A percentile compares a stretch with the other conserved stretches of the same genome.
These are phyloP conservation scores for Fusarium sacchari DNA, from an alignment of 2,329 filamentous ascomycete genomes.

Conservation along the genomic window DNA sequence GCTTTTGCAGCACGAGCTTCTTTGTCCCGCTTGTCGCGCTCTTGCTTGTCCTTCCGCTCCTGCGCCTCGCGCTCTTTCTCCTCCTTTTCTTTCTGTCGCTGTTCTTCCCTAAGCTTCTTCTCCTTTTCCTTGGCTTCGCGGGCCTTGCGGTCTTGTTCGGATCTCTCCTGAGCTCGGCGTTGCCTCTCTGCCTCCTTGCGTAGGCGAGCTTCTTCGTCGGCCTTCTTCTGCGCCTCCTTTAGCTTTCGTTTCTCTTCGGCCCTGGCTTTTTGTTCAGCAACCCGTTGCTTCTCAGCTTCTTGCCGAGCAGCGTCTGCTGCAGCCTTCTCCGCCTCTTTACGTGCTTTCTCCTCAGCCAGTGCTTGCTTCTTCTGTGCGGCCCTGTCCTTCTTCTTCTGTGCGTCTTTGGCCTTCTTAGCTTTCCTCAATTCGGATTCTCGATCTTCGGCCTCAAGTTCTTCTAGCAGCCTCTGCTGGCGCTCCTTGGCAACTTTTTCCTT, in stretches of 20 bases:
- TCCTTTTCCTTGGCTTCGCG: slow-evolving; percentile 73
- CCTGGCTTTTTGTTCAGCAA: slow-evolving; percentile 82
- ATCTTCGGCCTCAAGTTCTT: slow-evolving; percentile 89
- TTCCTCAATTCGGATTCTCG: slow-evolving; percentile 80
- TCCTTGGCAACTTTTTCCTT: slow-evolving; percentile 96
- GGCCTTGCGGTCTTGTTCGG: slow-evolving; percentile 84
- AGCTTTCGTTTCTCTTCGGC: slow-evolving; percentile 92
- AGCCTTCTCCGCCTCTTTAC: slow-evolving; percentile 87
- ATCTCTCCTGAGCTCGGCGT: slow-evolving; percentile 82
- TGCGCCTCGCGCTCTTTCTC: slow-evolving; percentile 75
- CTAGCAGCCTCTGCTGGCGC: slow-evolving; percentile 87
- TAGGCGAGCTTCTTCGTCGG: slow-evolving; percentile 86
- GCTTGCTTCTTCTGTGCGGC: slow-evolving; percentile 88
- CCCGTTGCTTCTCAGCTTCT: slow-evolving; percentile 79
- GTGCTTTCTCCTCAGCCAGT: slow-evolving; percentile 90
- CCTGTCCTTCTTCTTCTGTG: slow-evolving; percentile 95
- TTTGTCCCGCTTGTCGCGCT: slow-evolving; percentile 70
- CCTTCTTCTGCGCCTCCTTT: slow-evolving; percentile 88
- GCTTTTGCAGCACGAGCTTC: slow-evolving; percentile 65
- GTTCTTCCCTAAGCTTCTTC: slow-evolving; percentile 86
- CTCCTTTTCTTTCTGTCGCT: slow-evolving; percentile 82
- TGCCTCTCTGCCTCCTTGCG: slow-evolving; percentile 88
- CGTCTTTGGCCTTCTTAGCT: slow-evolving; percentile 92
- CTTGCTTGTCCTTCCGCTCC: slow-evolving; percentile 69
- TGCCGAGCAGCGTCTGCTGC: slow-evolving; percentile 83